A percentile compares a stretch with the other conserved stretches of the same genome.
These are phyloP conservation scores for Malassezia sp. DNA, from an alignment of 1,284 basidiomycete species.

Conservation along the genomic window DNA sequence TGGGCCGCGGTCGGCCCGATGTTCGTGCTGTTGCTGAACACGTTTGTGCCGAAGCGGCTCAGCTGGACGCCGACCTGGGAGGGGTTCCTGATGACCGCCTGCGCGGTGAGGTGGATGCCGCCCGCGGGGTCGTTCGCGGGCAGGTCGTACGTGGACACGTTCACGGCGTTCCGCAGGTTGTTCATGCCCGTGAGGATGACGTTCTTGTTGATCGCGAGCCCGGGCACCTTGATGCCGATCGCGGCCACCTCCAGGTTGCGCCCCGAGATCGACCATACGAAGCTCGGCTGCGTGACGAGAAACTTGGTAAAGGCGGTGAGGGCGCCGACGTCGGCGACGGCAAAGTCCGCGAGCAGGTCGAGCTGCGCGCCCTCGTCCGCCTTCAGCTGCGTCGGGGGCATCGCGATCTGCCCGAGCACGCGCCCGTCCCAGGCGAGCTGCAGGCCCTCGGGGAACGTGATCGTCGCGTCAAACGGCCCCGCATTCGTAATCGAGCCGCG, in stretches of 20 bases:
- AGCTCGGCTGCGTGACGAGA: slow-evolving; percentile 58
- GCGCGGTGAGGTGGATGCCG: slow-evolving; percentile 61
- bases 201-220: slow-evolving; percentile 55
- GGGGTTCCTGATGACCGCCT: slow-evolving; percentile 59
- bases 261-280: slow-evolving; percentile 62
- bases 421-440: slow-evolving; percentile 57
- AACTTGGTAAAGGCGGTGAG: slow-evolving; percentile 60
- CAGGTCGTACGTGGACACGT: slow-evolving; percentile 61
- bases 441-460: slow-evolving; percentile 59
- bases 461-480: slow-evolving; percentile 64
- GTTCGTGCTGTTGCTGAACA: slow-evolving; percentile 53
- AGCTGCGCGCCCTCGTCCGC: slow-evolving; percentile 59
- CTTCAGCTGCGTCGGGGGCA: slow-evolving; percentile 51
- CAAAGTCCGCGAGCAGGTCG: slow-evolving; percentile 54
- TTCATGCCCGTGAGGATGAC: slow-evolving; percentile 64
- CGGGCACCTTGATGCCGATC: slow-evolving; percentile 50
- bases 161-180: slow-evolving; percentile 57
- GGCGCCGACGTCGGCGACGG: slow-evolving; percentile 56
- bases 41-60: slow-evolving; percentile 57
- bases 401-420: slow-evolving; percentile 56
- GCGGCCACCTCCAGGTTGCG: slow-evolving; percentile 56
- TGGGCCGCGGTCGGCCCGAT: slow-evolving; percentile 56
- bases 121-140: slow-evolving; percentile 63
- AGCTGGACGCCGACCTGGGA: slow-evolving; percentile 66
- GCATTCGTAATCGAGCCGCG: slow-evolving; percentile 61